These are phyloP conservation scores for Wickerhamiella brachini DNA, from an alignment of 805 yeast species.

Conservation along the genomic window DNA sequence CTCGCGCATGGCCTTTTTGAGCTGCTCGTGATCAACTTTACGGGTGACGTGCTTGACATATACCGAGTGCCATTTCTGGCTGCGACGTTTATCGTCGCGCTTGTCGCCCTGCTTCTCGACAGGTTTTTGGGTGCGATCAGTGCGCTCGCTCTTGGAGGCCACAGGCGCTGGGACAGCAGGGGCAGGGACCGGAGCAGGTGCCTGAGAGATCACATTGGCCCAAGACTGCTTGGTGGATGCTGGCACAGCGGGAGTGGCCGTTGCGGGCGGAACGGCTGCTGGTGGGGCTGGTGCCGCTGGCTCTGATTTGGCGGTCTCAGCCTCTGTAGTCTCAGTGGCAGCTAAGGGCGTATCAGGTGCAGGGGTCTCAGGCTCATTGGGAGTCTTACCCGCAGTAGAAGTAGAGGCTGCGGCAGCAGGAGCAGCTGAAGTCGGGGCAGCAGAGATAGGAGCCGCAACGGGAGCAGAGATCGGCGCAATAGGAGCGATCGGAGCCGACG, in stretches of 20 bases:
- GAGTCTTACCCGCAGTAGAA: too few relatives aligned
- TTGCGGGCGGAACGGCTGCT: too few relatives aligned
- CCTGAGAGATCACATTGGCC: neutral
- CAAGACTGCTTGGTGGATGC: constrained; percentile 2
- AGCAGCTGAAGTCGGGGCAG: neutral
- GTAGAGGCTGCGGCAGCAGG: neutral
- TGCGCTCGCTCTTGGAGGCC: constrained; percentile 1
- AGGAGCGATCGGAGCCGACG: neutral
- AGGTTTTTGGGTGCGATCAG: constrained; percentile 1
- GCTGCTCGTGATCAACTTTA: constrained; percentile 17
- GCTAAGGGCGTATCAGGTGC: too few relatives aligned
- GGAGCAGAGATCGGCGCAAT: neutral
- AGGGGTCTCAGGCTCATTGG: too few relatives aligned
- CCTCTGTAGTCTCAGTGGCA: too few relatives aligned
- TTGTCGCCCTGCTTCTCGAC: neutral
- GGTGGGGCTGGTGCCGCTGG: too few relatives aligned
- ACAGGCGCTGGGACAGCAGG: constrained; percentile 1
- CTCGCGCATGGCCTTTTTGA: constrained; percentile 20
- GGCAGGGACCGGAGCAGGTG: constrained; percentile 1
- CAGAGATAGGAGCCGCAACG: neutral
- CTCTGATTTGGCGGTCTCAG: too few relatives aligned
- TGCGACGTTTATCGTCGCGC: neutral
- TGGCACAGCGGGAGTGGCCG: too few relatives aligned
- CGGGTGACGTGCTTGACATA: constrained; percentile 24
- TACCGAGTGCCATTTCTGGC: constrained; percentile 20